Evolutionary conservation across 805 yeast genomes (phyloP).

Genomic region (Candida maltosa): DNA sequence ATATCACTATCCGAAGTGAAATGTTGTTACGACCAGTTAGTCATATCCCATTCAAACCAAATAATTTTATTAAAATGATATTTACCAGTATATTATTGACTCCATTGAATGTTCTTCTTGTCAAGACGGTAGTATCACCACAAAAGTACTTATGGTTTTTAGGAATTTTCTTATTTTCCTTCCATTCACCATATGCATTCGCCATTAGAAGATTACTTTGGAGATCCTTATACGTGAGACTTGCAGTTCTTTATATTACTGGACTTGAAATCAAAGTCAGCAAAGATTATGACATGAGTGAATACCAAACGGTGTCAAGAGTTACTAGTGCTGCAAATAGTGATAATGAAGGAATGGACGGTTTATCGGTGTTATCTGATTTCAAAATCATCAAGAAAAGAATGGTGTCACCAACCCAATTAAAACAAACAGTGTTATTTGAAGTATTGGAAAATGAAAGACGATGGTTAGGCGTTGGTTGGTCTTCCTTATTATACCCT

Average conservation of each 20-base stretch:
- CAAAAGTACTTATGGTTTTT: slow-evolving; percentile 30
- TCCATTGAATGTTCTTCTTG: slow-evolving; percentile 41
- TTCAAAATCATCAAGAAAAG: slow-evolving; percentile 37
- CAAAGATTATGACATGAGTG: slow-evolving; percentile 6
- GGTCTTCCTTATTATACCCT: slow-evolving; percentile 51
- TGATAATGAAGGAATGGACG: slow-evolving; percentile 15
- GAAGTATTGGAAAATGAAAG: slow-evolving; percentile 56
- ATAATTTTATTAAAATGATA: slow-evolving; percentile 28
- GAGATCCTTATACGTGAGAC: slow-evolving; percentile 45
- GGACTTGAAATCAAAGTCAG: slow-evolving; percentile 31
- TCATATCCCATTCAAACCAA: slow-evolving; percentile 20
- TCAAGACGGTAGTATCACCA: slow-evolving; percentile 29
- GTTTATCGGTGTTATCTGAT: slow-evolving; percentile 24
- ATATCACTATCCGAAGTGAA: slow-evolving; percentile 41
- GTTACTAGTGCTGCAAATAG: slow-evolving; percentile 16
- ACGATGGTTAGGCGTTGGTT: slow-evolving; percentile 61
- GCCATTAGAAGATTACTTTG: slow-evolving; percentile 45
- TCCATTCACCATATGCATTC: slow-evolving; percentile 47
- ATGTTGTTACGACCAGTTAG: slow-evolving; percentile 38
- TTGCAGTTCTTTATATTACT: slow-evolving; percentile 35
- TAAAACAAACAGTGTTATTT: slow-evolving; percentile 48
- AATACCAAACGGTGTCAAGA: slow-evolving; percentile 10
- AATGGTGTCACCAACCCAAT: slow-evolving; percentile 36
- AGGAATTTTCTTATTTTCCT: slow-evolving; percentile 39
- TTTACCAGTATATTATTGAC: slow-evolving; percentile 32